Base-by-base conservation (phyloP, 2,329 filamentous ascomycete genomes). In the Chaetomiaceae sp. region DNA sequence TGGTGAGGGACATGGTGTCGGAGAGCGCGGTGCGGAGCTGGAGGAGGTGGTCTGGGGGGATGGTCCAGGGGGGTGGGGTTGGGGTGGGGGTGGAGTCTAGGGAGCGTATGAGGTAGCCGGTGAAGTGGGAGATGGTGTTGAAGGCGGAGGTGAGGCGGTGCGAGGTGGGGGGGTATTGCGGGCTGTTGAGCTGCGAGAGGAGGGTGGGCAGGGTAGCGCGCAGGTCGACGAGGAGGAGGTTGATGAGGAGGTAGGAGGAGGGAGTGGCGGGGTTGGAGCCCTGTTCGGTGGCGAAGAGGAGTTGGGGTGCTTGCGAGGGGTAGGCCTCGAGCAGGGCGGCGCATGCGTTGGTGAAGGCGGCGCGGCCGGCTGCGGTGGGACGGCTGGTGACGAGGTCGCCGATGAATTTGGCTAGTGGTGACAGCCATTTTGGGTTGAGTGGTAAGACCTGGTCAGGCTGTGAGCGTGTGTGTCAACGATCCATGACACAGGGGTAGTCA, bases 221-320 rank as follows among this genome's bases (percentile, higher is more conserved):
- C 20, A 86, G 69, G 58, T 86, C 83, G 47, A 84, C 78, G 27
- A 84, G 71, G 6, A 84, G 59, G n/a, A 84, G 72, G 54, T 76
- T 83, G 45, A 84, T 62, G 47, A 86, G 72, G 4, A 85, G 66
- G 56, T 81, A 84, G 1, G 78, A 74, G 50, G 79, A 76, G 0
- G 79, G 74, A 50, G 76, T 80, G 27, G 71, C 67, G 2, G 65
- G 59, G 60, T 43, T 9, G 41, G 27, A 32, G 33, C 14, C 26
- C 22, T 66, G 58, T 44, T 73, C 66, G 7, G n/a, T n/a, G n/a
- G 67, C 64, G 63, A 85, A 85, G 2, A 86, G 65, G 3, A 78
- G 60, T 8, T 59, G 57, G 0, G 75, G 65, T 2, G 69, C 69
- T 4, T 65, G 60, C 1, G 59, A 54, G 2, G 76, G 76, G 52